Base-by-base conservation (phyloP, 1,284 basidiomycete genomes). In the Tausonia pullulans region DNA sequence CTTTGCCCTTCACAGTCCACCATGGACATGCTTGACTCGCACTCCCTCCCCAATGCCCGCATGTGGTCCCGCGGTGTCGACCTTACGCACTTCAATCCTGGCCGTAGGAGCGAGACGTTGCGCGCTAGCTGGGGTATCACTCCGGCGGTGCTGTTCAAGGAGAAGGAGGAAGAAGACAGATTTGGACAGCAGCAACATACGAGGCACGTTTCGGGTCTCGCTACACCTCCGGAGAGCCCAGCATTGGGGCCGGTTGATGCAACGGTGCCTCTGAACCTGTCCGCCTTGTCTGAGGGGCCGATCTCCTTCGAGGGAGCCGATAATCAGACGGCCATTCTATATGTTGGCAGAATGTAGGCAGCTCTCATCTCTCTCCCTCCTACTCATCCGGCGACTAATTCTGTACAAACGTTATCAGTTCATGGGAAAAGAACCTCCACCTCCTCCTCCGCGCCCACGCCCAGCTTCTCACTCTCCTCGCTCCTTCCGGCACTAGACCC, bases 371-470 rank as follows among this genome's bases (percentile, higher is more conserved):
- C 16, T 40, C 14, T 46, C 16, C 16, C 13, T 39, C 51, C 3
- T 58, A 13, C 6, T 7, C 6, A 13, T 16, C 39, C 39, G 51
- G 56, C 53, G 44, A 16, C 49, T 45, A 45, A 10, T 45, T 16
- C 3, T 56, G 66, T 49, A 54, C 64, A 27, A 27, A 14, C 14
- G n/a, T 6, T 8, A 27, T 14, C 55, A 76, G 75, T 41, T 80
- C 78, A 3, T 82, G 80, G 79, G 82, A 83, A 72, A 83, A 83
- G 74, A 83, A 83, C 70, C 77, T 83, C 3, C 74, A 78, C n/a
- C 75, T 83, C 5, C 74, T 83, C 5, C 76, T 83, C 58, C 74
- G 78, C 59, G 79, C 81, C 1, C 81, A 80, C 69, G 69, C 71
- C 5, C 67, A 73, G 5, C 71, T 81, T 3, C 70, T 72, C 1